A percentile compares a stretch with the other conserved stretches of the same genome.
phyloP scores from a whole-genome alignment of 2,329 filamentous ascomycete genomes.

The Cladosporium phlei region DNA sequence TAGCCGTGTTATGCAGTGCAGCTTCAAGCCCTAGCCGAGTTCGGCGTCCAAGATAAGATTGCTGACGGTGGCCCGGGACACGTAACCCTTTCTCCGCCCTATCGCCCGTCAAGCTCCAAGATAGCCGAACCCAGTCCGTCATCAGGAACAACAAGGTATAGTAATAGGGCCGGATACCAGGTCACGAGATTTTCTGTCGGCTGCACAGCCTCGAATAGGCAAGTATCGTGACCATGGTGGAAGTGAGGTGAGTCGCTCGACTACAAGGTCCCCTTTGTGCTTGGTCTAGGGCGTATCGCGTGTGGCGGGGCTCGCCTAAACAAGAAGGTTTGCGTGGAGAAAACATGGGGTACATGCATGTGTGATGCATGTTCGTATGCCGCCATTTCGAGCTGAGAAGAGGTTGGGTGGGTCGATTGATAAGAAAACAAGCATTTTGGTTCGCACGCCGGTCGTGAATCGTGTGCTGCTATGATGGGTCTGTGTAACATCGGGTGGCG shows the following conservation, averaged over 20 bases:
- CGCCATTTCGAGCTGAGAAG: not conserved
- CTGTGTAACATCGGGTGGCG: too few relatives aligned
- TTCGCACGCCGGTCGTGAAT: too few relatives aligned
- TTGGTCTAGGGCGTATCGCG: not conserved
- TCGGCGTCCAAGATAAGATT: too few relatives aligned
- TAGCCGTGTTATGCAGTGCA: too few relatives aligned
- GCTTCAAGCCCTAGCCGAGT: too few relatives aligned
- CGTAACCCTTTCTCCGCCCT: not conserved
- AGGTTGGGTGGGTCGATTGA: not conserved
- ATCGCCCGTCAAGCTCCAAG: not conserved
- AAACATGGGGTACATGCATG: conserved; percentile 12
- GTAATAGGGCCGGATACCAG: not conserved
- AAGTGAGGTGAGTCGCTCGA: too few relatives aligned
- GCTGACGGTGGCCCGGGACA: too few relatives aligned
- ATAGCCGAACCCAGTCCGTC: not conserved
- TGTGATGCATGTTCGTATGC: not conserved
- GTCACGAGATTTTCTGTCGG: not conserved
- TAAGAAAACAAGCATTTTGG: conserved; percentile 5
- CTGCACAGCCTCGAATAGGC: not conserved
- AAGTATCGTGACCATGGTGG: not conserved
- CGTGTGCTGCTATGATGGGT: not conserved
- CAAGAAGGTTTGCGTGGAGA: conserved; percentile 7
- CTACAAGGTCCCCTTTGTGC: too few relatives aligned
- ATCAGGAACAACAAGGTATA: not conserved
- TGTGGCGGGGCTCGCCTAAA: conserved; percentile 1